phyloP scores from a whole-genome alignment of 2,329 filamentous ascomycete species.

The Venturiaceae sp. region DNA sequence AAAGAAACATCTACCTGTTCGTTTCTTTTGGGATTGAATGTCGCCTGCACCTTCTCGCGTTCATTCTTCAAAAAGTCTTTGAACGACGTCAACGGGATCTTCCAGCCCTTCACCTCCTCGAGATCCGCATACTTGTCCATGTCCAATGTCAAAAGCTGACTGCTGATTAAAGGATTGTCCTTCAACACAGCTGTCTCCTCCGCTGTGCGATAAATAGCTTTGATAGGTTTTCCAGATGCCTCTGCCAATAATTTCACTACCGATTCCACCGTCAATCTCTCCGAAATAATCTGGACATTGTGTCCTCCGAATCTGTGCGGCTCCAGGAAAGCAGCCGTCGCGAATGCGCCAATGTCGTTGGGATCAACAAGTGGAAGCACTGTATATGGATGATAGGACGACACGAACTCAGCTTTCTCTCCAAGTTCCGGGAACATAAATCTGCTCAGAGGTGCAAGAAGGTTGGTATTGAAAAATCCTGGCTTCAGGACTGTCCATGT shows the following conservation, averaged over 20 bases:
- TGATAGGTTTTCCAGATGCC: conserved; percentile 23
- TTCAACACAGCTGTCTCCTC: conserved; percentile 29
- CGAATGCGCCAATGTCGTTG: conserved; percentile 38
- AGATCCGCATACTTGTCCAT: conserved; percentile 26
- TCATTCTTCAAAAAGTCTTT: conserved; percentile 33
- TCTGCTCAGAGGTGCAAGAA: conserved; percentile 29
- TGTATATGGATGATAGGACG: conserved; percentile 25
- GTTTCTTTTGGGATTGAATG: background rate
- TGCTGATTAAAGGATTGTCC: conserved; percentile 28
- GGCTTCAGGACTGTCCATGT: conserved; percentile 41
- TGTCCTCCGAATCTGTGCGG: conserved; percentile 30
- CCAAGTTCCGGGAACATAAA: conserved; percentile 30
- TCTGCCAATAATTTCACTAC: conserved; percentile 27
- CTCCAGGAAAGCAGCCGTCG: conserved; percentile 32
- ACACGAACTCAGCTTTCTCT: conserved; percentile 27
- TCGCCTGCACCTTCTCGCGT: conserved; percentile 12
- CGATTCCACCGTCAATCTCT: conserved; percentile 27
- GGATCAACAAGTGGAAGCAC: conserved; percentile 35
- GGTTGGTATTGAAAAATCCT: conserved; percentile 44
- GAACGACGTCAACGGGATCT: conserved; percentile 33
- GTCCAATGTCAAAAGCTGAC: conserved; percentile 27
- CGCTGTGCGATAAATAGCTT: conserved; percentile 29
- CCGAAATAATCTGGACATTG: conserved; percentile 31
- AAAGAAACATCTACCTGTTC: background rate
- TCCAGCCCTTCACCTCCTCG: conserved; percentile 23